A percentile compares a stretch with the other conserved stretches of the same genome.
phyloP scores from a whole-genome alignment of 192 early-diverging fungal genomes.

The Coemansia sp. region DNA sequence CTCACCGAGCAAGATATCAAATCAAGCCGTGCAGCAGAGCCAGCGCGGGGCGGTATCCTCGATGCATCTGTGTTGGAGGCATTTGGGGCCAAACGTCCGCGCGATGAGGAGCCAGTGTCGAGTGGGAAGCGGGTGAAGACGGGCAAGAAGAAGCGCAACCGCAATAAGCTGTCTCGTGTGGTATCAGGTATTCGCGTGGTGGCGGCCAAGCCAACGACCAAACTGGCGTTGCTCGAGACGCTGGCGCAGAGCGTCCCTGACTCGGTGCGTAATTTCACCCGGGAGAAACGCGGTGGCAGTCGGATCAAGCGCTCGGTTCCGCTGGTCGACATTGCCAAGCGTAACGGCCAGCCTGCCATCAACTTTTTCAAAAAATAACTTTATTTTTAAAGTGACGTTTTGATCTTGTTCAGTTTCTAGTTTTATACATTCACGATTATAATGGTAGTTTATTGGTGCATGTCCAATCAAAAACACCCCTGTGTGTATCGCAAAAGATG shows the following conservation, averaged over 20 bases:
- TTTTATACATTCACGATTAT: no score
- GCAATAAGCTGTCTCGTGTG: constrained; percentile 26
- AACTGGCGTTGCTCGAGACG: constrained; percentile 25
- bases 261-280: constrained; percentile 19
- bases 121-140: constrained; percentile 7
- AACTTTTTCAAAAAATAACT: constrained; percentile 39
- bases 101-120: not conserved
- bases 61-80: constrained; percentile 40
- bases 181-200: constrained; percentile 52
- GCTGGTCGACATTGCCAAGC: constrained; percentile 39
- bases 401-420: no score
- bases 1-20: constrained; percentile 13
- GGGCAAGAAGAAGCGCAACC: constrained; percentile 20
- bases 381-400: no score
- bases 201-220: constrained; percentile 24
- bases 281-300: constrained; percentile 28
- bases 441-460: no score
- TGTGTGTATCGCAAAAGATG: no score
- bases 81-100: constrained; percentile 25
- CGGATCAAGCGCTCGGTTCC: constrained; percentile 43
- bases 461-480: no score
- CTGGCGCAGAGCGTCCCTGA: constrained; percentile 35
- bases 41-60: constrained; percentile 6
- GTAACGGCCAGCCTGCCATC: constrained; percentile 34
- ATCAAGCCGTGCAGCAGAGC: not conserved